phyloP scores from a whole-genome alignment of 2,329 filamentous ascomycete species.

The Akanthomyces muscarius region DNA sequence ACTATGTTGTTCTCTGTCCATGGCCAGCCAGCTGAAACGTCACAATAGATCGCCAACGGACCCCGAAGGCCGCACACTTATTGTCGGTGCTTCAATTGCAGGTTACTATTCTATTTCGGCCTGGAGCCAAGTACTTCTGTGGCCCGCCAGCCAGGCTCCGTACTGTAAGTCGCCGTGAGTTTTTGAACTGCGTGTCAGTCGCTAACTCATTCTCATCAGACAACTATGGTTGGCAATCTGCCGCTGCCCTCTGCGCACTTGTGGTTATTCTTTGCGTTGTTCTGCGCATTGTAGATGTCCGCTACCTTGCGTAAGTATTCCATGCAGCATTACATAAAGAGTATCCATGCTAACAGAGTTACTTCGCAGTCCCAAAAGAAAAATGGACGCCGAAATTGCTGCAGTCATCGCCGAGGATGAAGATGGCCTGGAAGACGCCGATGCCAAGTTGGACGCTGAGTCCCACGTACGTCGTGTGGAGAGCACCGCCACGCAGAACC shows the following conservation, averaged over 20 bases:
- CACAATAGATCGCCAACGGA: conserved; percentile 7
- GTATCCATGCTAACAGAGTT: background rate
- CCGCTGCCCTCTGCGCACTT: conserved; percentile 40
- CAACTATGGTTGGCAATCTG: conserved; percentile 46
- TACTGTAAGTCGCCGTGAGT: conserved; percentile 34
- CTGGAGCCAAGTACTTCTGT: conserved; percentile 49
- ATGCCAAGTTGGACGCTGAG: conserved; percentile 6
- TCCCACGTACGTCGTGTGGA: background rate
- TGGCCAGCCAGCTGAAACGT: background rate
- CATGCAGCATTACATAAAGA: background rate
- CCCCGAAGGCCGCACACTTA: conserved; percentile 27
- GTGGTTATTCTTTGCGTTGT: conserved; percentile 42
- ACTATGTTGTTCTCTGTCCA: no score
- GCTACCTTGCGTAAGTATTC: conserved; percentile 10
- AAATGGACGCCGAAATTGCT: conserved; percentile 9
- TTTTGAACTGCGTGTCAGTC: background rate
- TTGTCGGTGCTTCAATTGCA: conserved; percentile 46
- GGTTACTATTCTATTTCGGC: conserved; percentile 47
- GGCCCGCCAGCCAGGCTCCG: conserved; percentile 48
- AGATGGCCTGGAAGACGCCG: background rate
- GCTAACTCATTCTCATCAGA: conserved; percentile 25
- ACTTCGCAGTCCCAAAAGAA: conserved; percentile 12
- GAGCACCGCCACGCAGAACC: background rate
- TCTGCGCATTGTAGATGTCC: conserved; percentile 41
- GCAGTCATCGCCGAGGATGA: background rate